Evolutionary conservation across 2,329 filamentous ascomycete species (phyloP).

Genomic region (Geosmithia putterillii): DNA sequence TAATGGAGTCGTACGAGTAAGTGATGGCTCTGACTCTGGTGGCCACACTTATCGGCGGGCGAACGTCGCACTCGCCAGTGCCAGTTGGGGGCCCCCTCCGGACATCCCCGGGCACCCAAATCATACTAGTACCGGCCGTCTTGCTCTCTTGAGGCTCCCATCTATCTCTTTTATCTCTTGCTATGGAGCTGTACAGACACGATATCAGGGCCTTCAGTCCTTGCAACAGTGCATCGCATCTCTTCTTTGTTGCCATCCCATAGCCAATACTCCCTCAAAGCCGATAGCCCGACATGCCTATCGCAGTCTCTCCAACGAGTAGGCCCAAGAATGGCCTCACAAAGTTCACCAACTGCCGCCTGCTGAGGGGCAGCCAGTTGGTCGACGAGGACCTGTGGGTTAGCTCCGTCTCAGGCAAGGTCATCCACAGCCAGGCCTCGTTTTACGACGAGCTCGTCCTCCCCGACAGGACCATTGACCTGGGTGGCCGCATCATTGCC

Average conservation of each 20-base stretch:
- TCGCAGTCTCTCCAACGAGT: slow-evolving; percentile 24
- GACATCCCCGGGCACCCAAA: too few relatives aligned
- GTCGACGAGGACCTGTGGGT: slow-evolving; percentile 81
- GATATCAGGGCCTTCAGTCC: neutral
- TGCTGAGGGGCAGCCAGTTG: slow-evolving; percentile 56
- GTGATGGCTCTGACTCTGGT: slow-evolving; percentile 1
- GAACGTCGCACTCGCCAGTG: too few relatives aligned
- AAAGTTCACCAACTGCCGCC: slow-evolving; percentile 80
- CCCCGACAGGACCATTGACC: slow-evolving; percentile 65
- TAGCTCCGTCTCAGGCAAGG: slow-evolving; percentile 68
- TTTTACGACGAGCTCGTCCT: slow-evolving; percentile 57
- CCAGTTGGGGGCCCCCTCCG: too few relatives aligned
- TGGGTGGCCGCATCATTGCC: slow-evolving; percentile 70
- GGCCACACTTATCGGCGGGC: neutral
- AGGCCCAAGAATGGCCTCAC: slow-evolving; percentile 47
- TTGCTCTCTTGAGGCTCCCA: neutral
- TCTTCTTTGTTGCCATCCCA: neutral
- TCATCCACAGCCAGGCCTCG: slow-evolving; percentile 55
- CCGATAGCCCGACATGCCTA: slow-evolving; percentile 27
- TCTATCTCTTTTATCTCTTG: neutral
- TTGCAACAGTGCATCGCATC: neutral
- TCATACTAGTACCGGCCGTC: slow-evolving; percentile 1
- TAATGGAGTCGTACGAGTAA: neutral
- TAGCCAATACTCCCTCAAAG: slow-evolving; percentile 1
- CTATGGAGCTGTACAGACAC: neutral